Conservation (phyloP, 2,329 filamentous ascomycete species). For the Ophiocordyceps camponoti-leonardi region DNA sequence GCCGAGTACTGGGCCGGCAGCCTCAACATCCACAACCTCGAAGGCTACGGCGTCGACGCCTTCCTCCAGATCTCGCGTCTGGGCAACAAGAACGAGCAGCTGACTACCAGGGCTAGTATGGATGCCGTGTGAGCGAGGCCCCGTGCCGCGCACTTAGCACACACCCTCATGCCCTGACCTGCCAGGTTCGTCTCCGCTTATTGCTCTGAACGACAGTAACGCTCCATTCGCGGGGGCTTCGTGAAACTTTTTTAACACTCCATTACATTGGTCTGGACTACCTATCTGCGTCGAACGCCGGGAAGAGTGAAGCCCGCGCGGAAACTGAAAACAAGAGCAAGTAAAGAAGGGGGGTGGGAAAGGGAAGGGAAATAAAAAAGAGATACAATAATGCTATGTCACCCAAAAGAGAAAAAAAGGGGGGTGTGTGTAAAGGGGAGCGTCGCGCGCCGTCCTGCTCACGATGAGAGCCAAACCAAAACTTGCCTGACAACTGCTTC, state of each 20-base stretch:
- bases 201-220: not conserved
- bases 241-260: conserved; percentile 21
- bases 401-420: conserved; percentile 8
- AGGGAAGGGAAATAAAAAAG: conserved; percentile 1
- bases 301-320: not conserved
- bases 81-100: conserved; percentile 94
- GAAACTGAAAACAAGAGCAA: conserved; percentile 12
- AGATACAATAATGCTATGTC: conserved; percentile 15
- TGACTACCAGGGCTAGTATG: conserved; percentile 62
- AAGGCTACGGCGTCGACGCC: conserved; percentile 90
- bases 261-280: conserved; percentile 27
- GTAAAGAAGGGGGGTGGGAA: conserved; percentile 9
- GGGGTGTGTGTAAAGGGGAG: too few relatives aligned
- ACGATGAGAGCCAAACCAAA: conserved; percentile 1
- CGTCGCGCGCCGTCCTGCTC: conserved; percentile 1
- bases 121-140: conserved; percentile 38
- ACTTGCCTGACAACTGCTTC: conserved; percentile 1
- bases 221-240: conserved; percentile 6
- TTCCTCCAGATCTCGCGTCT: conserved; percentile 93
- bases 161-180: not conserved
- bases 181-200: not conserved
- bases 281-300: conserved; percentile 14
- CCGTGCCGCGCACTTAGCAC: not conserved
- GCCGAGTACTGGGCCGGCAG: conserved; percentile 96
- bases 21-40: conserved; percentile 76